Evolutionary conservation across 176 grass and related monocot genomes (phyloP).

Genomic region (Oryza australiensis): DNA sequence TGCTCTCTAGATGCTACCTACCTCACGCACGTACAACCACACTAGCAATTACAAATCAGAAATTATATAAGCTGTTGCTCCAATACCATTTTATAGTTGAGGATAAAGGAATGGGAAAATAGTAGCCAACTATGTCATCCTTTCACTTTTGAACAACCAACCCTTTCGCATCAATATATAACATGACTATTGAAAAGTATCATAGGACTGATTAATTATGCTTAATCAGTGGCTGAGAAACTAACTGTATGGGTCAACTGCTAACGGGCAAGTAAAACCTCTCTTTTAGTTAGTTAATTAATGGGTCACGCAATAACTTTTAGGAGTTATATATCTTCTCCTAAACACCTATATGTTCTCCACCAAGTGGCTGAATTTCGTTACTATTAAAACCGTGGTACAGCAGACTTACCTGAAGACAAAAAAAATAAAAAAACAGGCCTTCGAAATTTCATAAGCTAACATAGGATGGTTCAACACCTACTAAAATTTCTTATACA

Average conservation of each 20-base stretch:
- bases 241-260: slow-evolving; percentile 34
- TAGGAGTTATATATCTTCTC: neutral
- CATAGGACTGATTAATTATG: slow-evolving; percentile 15
- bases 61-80: slow-evolving; percentile 11
- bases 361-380: slow-evolving; percentile 1
- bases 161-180: neutral
- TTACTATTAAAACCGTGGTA: too few relatives aligned
- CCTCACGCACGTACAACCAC: neutral
- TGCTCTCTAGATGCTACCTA: slow-evolving; percentile 22
- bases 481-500: too few relatives aligned
- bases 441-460: neutral
- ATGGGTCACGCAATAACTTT: neutral
- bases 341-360: slow-evolving; percentile 10
- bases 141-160: slow-evolving; percentile 18
- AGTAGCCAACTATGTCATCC: neutral
- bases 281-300: neutral
- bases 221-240: neutral
- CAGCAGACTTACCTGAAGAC: neutral
- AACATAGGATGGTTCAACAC: neutral
- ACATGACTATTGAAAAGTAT: neutral
- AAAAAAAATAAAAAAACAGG: neutral
- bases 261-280: slow-evolving; percentile 45
- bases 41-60: neutral
- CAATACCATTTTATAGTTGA: neutral
- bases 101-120: neutral